Evolutionary conservation across 306 rosid genomes (phyloP), one percentile per base, ranked within the genome.

Genomic region (Quercus gilva): DNA sequence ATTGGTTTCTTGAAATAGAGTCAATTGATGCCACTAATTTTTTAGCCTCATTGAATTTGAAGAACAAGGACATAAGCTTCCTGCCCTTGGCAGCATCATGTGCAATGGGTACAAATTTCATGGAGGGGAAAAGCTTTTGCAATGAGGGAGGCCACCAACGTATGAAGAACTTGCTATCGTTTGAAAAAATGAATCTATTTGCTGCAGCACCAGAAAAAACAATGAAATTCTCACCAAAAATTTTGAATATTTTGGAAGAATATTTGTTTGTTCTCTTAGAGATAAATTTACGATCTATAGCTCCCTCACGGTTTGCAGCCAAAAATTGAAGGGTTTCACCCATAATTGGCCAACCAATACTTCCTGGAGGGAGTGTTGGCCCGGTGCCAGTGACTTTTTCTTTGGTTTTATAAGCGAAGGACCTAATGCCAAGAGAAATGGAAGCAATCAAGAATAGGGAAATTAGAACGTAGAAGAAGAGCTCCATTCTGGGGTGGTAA

Each of bases 311-410:
- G 9, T 10, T 25, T 25, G 68, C 68, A 61, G 35, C 68, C 68
- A 61, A 25, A 26, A 61, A 61, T 61, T 25, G 68, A 1, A 75
- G 14, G 5, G 86, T 43, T 43, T 79, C 78, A 6, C 81, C 76
- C 1, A 79, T 37, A 13, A 81, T 52, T 5, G 85, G 81, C 85
- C 81, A 76, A 13, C 85, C 85, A 7, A 79, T 75, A 71, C 78
- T 83, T 7, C 76, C 76, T 0, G 74, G 79, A 8, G 85, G 78
- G 6, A 61, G 81, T 3, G 68, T 25, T 25, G 68, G 68, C 12
- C 17, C 12, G 2, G 65, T 59, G 65, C 17, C 14, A 5, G 68
- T 25, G 13, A 61, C 68, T 12, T 61, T 26, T 61, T 61, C 68
- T 61, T 61, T 61, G 8, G 68, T 61, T 61, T 13, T 25, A 61